A percentile compares a stretch with the other conserved stretches of the same genome.
These are phyloP conservation scores for Ustilago crameri DNA, from an alignment of 1,284 basidiomycete species.

Conservation along the genomic window DNA sequence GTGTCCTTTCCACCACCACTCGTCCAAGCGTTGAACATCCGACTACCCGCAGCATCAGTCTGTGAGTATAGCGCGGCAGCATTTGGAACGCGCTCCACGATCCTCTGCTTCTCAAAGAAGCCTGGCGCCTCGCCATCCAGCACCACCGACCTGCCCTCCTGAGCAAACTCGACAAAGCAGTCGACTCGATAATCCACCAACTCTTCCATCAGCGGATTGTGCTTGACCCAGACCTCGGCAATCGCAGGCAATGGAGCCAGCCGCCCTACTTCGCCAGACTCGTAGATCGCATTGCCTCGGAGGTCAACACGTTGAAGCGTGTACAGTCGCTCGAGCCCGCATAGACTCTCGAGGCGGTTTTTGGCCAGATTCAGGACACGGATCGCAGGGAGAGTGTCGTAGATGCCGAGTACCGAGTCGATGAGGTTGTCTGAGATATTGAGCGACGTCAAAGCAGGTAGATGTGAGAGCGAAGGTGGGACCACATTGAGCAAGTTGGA, in stretches of 20 bases:
- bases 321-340: slow-evolving; percentile 86
- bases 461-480: slow-evolving; percentile 78
- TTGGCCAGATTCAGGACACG: slow-evolving; percentile 58
- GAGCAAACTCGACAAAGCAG: slow-evolving; percentile 84
- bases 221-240: slow-evolving; percentile 62
- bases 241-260: slow-evolving; percentile 81
- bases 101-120: slow-evolving; percentile 79
- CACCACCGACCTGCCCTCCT: slow-evolving; percentile 75
- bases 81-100: slow-evolving; percentile 52
- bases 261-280: slow-evolving; percentile 85
- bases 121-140: slow-evolving; percentile 80
- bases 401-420: slow-evolving; percentile 85
- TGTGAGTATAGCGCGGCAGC: slow-evolving; percentile 4
- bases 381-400: slow-evolving; percentile 46
- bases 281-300: slow-evolving; percentile 82
- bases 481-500: slow-evolving; percentile 69
- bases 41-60: background rate
- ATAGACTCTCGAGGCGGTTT: slow-evolving; percentile 91
- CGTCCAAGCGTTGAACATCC: background rate
- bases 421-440: slow-evolving; percentile 96
- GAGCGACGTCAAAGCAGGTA: slow-evolving; percentile 83
- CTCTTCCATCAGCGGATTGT: slow-evolving; percentile 55
- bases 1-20: slow-evolving; percentile 1
- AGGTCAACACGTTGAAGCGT: slow-evolving; percentile 87
- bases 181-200: slow-evolving; percentile 75